Conservation (phyloP, 2,329 filamentous ascomycete genomes). For the Neonectria coccinea region DNA sequence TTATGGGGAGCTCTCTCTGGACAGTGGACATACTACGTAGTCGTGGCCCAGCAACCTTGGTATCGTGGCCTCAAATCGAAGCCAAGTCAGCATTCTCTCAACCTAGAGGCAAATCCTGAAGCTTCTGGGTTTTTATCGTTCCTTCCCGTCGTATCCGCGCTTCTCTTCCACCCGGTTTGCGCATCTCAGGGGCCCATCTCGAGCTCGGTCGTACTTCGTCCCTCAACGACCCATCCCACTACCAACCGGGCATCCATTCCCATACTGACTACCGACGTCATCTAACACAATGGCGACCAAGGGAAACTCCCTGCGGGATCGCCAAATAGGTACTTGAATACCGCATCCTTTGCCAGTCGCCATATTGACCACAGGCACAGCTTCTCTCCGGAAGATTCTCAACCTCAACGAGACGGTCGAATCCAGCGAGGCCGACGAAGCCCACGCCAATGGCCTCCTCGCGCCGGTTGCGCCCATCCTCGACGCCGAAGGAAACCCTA, state of each 20-base stretch:
- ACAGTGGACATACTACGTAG: constrained; percentile 16
- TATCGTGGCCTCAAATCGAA: constrained; percentile 46
- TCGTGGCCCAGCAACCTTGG: constrained; percentile 28
- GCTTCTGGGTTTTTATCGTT: constrained; percentile 11
- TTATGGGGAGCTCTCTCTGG: constrained; percentile 40
- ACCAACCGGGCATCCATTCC: constrained; percentile 26
- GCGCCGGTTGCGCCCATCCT: constrained; percentile 82
- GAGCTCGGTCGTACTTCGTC: constrained; percentile 23
- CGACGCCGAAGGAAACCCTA: constrained; percentile 88
- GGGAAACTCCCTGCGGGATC: constrained; percentile 61
- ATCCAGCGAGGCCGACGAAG: constrained; percentile 71
- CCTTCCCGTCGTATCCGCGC: background rate
- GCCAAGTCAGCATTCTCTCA: constrained; percentile 34
- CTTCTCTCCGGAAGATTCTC: constrained; percentile 93
- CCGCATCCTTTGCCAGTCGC: background rate
- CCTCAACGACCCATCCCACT: constrained; percentile 42
- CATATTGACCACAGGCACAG: constrained; percentile 57
- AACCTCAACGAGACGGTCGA: constrained; percentile 86
- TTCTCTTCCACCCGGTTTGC: constrained; percentile 5
- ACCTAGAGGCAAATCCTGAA: constrained; percentile 15
- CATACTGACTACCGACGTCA: constrained; percentile 37
- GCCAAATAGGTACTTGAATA: constrained; percentile 58
- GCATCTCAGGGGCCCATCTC: constrained; percentile 1
- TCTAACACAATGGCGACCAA: constrained; percentile 58
- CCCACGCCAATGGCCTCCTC: constrained; percentile 71